These are phyloP conservation scores for Mycena filopes DNA, from an alignment of 768 basidiomycete genomes.

Conservation along the genomic window DNA sequence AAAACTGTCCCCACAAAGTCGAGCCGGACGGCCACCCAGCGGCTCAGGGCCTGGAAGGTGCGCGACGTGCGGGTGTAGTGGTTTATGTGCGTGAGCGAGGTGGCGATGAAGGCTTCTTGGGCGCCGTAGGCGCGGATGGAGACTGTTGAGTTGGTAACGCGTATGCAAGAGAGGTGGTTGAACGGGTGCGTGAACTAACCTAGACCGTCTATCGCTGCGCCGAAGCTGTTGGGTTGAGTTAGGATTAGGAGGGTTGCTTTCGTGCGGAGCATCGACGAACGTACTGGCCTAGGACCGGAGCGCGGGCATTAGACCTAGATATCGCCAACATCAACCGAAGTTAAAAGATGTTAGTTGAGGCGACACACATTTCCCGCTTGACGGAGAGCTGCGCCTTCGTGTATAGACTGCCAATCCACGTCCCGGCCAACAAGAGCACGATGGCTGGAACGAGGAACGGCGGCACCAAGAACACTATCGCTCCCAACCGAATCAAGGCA, in stretches of 20 bases:
- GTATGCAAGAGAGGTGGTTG: neutral
- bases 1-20: conserved; percentile 69
- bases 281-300: conserved; percentile 28
- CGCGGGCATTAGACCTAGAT: conserved; percentile 10
- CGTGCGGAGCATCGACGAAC: no score
- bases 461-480: conserved; percentile 40
- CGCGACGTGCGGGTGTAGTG: conserved; percentile 57
- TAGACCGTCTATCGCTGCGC: conserved; percentile 14
- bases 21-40: conserved; percentile 60
- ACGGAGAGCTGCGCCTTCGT: conserved; percentile 40
- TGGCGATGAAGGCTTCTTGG: conserved; percentile 55
- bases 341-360: neutral
- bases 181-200: neutral
- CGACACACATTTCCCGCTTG: conserved; percentile 35
- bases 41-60: conserved; percentile 64
- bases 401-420: conserved; percentile 38
- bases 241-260: no score
- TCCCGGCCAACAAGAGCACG: conserved; percentile 41
- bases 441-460: conserved; percentile 43
- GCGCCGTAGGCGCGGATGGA: conserved; percentile 77
- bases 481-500: conserved; percentile 39
- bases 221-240: neutral
- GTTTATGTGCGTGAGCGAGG: conserved; percentile 64
- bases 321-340: neutral
- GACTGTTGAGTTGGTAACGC: conserved; percentile 46